Base-by-base conservation (phyloP, 768 basidiomycete genomes). In the Scleroderma bovista region DNA sequence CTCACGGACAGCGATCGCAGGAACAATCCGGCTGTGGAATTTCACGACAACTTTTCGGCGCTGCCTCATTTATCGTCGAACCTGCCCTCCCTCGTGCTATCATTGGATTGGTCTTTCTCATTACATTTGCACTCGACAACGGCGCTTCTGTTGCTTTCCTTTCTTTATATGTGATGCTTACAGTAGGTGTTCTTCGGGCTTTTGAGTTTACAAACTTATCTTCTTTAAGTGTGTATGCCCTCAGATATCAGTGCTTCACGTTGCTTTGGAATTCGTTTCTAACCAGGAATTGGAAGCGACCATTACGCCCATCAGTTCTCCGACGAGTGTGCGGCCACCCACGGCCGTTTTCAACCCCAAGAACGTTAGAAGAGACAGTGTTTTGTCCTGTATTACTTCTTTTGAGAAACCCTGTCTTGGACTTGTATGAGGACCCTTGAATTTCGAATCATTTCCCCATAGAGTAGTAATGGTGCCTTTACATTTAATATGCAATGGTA, bases 241-340 rank as follows among this genome's bases (percentile, higher is more conserved):
- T 11, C 51, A 54, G 43, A 52, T 51, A 41, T 34, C 52, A 11
- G 47, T 54, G 29, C 32, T 51, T 23, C 53, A 40, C 13, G 51
- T 52, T 17, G 46, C 41, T 7, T 17, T 3, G 17, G 19, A 26
- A 31, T 20, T n/a, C 6, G 6, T n/a, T 31, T 10, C 9, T 24
- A 26, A 8, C 24, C 23, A 17, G 29, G 31, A 12, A 3, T 15
- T 11, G 31, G 17, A 33, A 17, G 24, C 17, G 11, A 33, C 15
- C 8, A 8, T 23, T 3, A 23, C 31, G 20, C 19, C 31, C 20
- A 12, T 17, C 11, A 22, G 19, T 45, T 22, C 44, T 33, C 44
- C 44, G 31, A 45, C 19, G n/a, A 45, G 13, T 2, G 10, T 10
- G 19, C 7, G 15, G 6, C 8, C 29, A 19, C 44, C 44, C 7